These are phyloP conservation scores for Scedosporium dehoogii DNA, from an alignment of 2,329 filamentous ascomycete genomes.

Conservation along the genomic window DNA sequence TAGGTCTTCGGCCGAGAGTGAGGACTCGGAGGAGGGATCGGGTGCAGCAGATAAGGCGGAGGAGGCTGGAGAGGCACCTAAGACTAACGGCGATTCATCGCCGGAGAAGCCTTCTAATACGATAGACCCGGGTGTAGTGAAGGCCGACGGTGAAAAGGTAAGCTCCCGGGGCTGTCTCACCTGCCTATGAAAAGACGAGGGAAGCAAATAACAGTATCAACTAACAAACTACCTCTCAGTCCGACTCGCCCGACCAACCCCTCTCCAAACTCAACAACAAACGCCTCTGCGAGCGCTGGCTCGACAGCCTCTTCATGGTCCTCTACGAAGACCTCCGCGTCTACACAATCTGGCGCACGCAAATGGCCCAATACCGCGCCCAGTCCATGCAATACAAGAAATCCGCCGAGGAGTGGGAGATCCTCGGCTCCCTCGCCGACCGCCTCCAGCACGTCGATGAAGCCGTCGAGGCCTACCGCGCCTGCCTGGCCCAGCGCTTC, in stretches of 20 bases:
- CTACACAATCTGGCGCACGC: slow-evolving; percentile 98
- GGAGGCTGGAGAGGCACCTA: slow-evolving; percentile 17
- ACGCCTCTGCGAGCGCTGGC: slow-evolving; percentile 91
- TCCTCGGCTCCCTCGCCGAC: slow-evolving; percentile 84
- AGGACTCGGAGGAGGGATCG: slow-evolving; percentile 25
- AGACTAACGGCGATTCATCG: slow-evolving; percentile 29
- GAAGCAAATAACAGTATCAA: no score
- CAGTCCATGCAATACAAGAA: slow-evolving; percentile 96
- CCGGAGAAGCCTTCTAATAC: slow-evolving; percentile 75
- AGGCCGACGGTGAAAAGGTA: slow-evolving; percentile 64
- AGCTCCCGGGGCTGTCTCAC: slow-evolving; percentile 17
- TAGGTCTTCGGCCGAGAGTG: slow-evolving; percentile 42
- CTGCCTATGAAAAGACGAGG: no score
- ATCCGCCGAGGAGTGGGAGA: slow-evolving; percentile 95
- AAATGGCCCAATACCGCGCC: slow-evolving; percentile 90
- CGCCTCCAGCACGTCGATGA: slow-evolving; percentile 87
- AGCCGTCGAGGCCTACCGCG: slow-evolving; percentile 84
- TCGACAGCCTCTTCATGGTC: slow-evolving; percentile 98
- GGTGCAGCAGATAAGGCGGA: slow-evolving; percentile 16
- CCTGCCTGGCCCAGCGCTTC: slow-evolving; percentile 79
- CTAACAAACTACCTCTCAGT: slow-evolving; percentile 28
- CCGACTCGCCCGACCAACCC: slow-evolving; percentile 55
- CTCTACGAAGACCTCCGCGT: slow-evolving; percentile 95
- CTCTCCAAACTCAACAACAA: slow-evolving; percentile 95
- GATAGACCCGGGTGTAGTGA: slow-evolving; percentile 66